Conservation (phyloP, 345 rosid species). For the Melaleuca quinquenervia region DNA sequence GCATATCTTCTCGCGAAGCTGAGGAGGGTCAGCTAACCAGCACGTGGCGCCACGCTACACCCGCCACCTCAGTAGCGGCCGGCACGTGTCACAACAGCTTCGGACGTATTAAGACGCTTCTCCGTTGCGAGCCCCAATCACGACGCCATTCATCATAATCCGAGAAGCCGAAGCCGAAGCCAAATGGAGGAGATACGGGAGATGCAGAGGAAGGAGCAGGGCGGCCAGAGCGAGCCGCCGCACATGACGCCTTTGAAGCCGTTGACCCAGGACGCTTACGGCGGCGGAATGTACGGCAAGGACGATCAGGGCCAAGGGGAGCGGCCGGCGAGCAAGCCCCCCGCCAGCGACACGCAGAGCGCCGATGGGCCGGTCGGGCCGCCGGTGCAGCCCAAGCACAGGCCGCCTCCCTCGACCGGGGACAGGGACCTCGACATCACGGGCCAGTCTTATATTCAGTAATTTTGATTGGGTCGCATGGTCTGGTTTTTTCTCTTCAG, state of each 20-base stretch:
- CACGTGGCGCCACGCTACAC: not conserved
- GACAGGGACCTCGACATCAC: conserved; percentile 54
- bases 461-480: not conserved
- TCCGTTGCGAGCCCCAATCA: not conserved
- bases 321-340: conserved; percentile 10
- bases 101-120: not conserved
- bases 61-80: not conserved
- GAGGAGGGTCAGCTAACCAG: not conserved
- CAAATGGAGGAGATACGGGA: conserved; percentile 20
- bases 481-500: not conserved
- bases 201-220: conserved; percentile 4
- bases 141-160: not conserved
- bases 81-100: not conserved
- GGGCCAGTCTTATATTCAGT: conserved; percentile 66
- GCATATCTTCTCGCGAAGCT: no score
- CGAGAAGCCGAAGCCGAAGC: not conserved
- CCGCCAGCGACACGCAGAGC: conserved; percentile 54
- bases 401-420: conserved; percentile 46
- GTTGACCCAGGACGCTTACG: conserved; percentile 45
- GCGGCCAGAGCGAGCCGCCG: conserved; percentile 21
- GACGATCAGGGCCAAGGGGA: conserved; percentile 18
- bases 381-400: conserved; percentile 21
- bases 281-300: conserved; percentile 51
- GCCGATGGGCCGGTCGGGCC: conserved; percentile 45
- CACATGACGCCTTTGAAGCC: conserved; percentile 37